A percentile compares a stretch with the other conserved stretches of the same genome.
Conservation (phyloP, 2,329 filamentous ascomycete species). For the Orbilia quercus region DNA sequence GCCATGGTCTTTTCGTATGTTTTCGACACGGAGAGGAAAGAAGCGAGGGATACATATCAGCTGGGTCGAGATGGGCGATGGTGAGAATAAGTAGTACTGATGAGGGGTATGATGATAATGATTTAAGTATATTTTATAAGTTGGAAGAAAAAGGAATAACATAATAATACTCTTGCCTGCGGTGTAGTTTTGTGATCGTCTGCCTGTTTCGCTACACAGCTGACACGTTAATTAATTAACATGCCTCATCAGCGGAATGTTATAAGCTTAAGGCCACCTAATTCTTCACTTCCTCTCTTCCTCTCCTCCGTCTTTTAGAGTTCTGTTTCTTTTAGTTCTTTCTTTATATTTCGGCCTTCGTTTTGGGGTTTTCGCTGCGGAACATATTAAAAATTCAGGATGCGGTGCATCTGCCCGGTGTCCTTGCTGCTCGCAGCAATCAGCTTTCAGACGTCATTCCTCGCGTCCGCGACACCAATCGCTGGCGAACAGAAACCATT, state of each 20-base stretch:
- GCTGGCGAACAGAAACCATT: conserved; percentile 19
- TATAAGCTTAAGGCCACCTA: not conserved
- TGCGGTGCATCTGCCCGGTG: conserved; percentile 47
- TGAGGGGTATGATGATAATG: no score
- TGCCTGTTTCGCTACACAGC: not conserved
- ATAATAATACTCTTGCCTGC: no score
- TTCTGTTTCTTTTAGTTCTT: conserved; percentile 6
- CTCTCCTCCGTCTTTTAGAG: not conserved
- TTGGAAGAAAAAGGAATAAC: no score
- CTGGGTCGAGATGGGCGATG: not conserved
- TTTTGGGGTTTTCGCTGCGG: not conserved
- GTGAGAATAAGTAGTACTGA: not conserved
- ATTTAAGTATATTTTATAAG: no score
- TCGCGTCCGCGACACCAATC: conserved; percentile 36
- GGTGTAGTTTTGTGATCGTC: no score
- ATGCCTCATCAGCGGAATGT: conserved; percentile 5
- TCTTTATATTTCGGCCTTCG: not conserved
- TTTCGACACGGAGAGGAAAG: not conserved
- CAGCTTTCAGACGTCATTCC: conserved; percentile 18
- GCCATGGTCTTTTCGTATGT: not conserved
- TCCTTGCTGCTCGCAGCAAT: conserved; percentile 17
- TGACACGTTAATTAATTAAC: conserved; percentile 6
- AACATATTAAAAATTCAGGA: conserved; percentile 18
- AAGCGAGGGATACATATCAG: not conserved
- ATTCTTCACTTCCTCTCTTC: not conserved